Base-by-base conservation (phyloP, 129 eudicot species). In the Tagetes erecta region DNA sequence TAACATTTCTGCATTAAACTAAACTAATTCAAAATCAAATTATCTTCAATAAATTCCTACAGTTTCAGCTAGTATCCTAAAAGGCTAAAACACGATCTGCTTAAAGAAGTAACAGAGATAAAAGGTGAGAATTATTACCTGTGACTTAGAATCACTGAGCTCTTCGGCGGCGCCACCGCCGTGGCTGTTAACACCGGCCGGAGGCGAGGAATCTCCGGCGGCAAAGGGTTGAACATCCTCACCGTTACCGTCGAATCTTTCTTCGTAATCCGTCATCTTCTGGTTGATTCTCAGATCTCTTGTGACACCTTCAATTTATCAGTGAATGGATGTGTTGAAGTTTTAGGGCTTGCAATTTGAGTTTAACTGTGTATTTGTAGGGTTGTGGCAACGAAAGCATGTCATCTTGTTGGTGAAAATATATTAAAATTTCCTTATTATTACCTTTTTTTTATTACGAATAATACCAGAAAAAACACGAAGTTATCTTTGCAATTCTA, bases 181-280 rank as follows among this genome's bases (percentile, higher is more conserved):
- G 57, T 76, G 84, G 78, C 75, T 71, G 38, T 64, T 70, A 59
- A 63, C 78, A 64, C 72, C 72, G 2, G 77, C 80, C 65, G 64
- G 84, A 7, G 89, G 90, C 33, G 93, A 75, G 53, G 87, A 80
- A 38, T 82, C 89, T 55, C 65, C 81, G 75, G 20, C 75, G 75
- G 34, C 63, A 46, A 77, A 80, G 34, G 80, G 44, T 58, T 80
- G 85, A 5, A 77, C 81, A 72, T 83, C 88, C 58, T 85, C 88
- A 0, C 84, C 94, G 78, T 88, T 83, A 13, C 78, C 83, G 31
- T 87, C 85, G 85, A 77, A 83, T 45, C 70, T 73, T 53, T 77
- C 87, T 69, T 83, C 83, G 84, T 83, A 85, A 1, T 85, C 89
- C 71, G 86, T 30, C 94, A 88, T 85, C 69, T 14, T 51, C 30